Evolutionary conservation across 148 eudicot species (phyloP).

Genomic region (Cornus florida): DNA sequence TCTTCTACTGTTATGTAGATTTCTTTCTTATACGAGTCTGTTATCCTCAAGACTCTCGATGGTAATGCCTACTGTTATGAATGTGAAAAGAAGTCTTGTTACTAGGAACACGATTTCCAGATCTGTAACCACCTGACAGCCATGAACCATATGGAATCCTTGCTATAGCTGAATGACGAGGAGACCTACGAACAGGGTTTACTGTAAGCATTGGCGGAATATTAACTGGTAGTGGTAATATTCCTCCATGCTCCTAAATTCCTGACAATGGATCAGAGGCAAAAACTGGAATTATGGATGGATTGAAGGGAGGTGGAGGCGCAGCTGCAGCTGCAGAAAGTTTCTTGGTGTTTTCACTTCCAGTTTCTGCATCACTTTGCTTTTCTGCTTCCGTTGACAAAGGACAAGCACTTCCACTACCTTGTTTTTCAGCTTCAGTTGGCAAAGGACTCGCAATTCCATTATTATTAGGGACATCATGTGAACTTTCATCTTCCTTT

Average conservation of each 20-base stretch:
- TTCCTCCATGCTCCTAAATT: conserved; percentile 68
- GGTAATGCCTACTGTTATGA: too few species aligned
- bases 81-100: conserved; percentile 53
- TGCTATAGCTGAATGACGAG: conserved; percentile 90
- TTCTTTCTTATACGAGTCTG: not conserved
- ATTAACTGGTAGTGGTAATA: conserved; percentile 80
- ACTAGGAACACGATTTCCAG: conserved; percentile 59
- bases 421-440: conserved; percentile 42
- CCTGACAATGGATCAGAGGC: conserved; percentile 58
- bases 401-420: conserved; percentile 14
- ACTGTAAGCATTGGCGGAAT: conserved; percentile 70
- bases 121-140: conserved; percentile 71
- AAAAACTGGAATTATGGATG: conserved; percentile 61
- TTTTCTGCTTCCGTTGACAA: conserved; percentile 42
- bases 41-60: not conserved
- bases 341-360: conserved; percentile 62
- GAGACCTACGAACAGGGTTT: conserved; percentile 77
- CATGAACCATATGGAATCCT: conserved; percentile 96
- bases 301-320: conserved; percentile 88
- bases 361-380: conserved; percentile 47
- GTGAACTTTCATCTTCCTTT: conserved; percentile 11
- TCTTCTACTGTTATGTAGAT: not conserved
- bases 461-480: conserved; percentile 1
- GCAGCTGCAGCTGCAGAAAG: conserved; percentile 97
- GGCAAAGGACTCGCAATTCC: conserved; percentile 16